Evolutionary conservation across 2,329 filamentous ascomycete species (phyloP).

Genomic region (Lasiodiplodia theobromae): DNA sequence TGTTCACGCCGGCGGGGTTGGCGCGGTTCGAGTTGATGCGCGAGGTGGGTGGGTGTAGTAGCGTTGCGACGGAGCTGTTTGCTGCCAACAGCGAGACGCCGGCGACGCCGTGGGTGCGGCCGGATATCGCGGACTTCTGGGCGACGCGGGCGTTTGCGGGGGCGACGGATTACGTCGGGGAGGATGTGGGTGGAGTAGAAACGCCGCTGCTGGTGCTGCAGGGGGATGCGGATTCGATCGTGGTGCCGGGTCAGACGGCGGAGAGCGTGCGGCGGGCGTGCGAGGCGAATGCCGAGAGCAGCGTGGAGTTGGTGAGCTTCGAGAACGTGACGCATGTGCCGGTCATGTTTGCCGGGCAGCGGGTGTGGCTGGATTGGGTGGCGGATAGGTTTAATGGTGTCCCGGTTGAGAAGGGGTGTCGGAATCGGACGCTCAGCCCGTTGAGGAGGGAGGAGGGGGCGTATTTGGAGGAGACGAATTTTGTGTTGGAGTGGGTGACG

Average conservation of each 20-base stretch:
- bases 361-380: slow-evolving; percentile 43
- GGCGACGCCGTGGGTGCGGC: not conserved
- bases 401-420: not conserved
- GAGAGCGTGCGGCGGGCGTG: not conserved
- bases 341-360: slow-evolving; percentile 39
- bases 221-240: not conserved
- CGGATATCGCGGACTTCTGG: not conserved
- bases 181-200: not conserved
- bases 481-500: not conserved
- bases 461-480: not conserved
- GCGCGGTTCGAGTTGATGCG: not conserved
- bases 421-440: slow-evolving; percentile 16
- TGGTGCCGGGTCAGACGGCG: not conserved
- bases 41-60: not conserved
- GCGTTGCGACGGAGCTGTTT: slow-evolving; percentile 10
- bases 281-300: not conserved
- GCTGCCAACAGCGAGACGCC: not conserved
- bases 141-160: not conserved
- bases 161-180: not conserved
- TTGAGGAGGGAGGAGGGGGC: not conserved
- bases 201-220: slow-evolving; percentile 16
- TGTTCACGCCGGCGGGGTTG: not conserved
- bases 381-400: slow-evolving; percentile 37
- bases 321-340: slow-evolving; percentile 41
- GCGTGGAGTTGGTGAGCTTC: slow-evolving; percentile 34